These are phyloP conservation scores for Talaromyces atroroseus DNA, from an alignment of 2,329 filamentous ascomycete species.

Conservation along the genomic window DNA sequence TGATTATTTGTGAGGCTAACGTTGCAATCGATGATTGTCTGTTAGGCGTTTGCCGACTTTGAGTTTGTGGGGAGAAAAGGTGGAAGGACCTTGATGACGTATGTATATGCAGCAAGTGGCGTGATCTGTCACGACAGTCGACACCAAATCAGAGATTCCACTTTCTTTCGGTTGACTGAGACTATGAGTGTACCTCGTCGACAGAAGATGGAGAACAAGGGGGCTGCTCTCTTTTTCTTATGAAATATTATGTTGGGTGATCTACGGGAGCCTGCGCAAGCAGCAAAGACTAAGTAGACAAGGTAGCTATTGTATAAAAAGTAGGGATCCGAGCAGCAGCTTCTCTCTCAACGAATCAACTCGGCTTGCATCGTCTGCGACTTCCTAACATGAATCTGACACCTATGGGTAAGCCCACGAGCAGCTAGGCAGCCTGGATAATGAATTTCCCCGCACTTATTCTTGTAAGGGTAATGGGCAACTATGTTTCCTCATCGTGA, in stretches of 20 bases:
- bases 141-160: neutral
- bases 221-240: too few species aligned
- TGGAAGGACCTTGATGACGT: neutral
- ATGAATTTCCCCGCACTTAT: neutral
- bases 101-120: neutral
- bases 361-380: too few species aligned
- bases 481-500: neutral
- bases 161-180: neutral
- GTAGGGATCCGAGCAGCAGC: neutral
- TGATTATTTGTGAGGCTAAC: neutral
- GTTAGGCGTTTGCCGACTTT: neutral
- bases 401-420: neutral
- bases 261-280: too few species aligned
- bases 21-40: neutral
- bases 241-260: too few species aligned
- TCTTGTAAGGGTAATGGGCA: neutral
- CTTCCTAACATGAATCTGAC: neutral
- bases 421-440: neutral
- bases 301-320: too few species aligned
- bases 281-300: too few species aligned
- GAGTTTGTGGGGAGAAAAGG: neutral
- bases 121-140: neutral
- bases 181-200: conserved; percentile 3
- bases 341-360: neutral
- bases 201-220: conserved; percentile 11